Evolutionary conservation across 352 stramenopile genomes (phyloP).

Genomic region (Phytopythium sindhum): DNA sequence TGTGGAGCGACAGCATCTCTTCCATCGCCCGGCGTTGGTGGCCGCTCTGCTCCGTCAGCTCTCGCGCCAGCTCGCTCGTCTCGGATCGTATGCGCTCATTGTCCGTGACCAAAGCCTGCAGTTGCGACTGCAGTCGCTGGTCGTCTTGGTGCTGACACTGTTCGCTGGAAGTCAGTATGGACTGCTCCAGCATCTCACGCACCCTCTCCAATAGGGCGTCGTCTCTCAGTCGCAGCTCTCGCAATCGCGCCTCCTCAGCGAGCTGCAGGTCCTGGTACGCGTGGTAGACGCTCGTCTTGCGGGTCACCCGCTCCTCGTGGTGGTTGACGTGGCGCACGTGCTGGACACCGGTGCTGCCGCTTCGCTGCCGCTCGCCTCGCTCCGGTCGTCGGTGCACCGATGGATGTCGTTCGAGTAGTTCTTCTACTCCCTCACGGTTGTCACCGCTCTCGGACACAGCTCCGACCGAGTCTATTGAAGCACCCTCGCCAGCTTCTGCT

Average conservation of each 20-base stretch:
- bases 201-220: slow-evolving; percentile 37
- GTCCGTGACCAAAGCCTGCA: slow-evolving; percentile 4
- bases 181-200: slow-evolving; percentile 33
- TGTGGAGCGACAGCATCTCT: slow-evolving; percentile 13
- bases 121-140: slow-evolving; percentile 8
- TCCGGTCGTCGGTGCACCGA: background rate
- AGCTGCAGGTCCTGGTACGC: slow-evolving; percentile 41
- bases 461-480: background rate
- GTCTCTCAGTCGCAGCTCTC: slow-evolving; percentile 24
- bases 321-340: background rate
- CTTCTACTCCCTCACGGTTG: background rate
- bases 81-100: slow-evolving; percentile 13
- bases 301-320: slow-evolving; percentile 1
- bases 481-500: background rate
- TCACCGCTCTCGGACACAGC: background rate
- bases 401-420: background rate
- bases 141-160: background rate
- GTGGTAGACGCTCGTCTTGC: slow-evolving; percentile 38
- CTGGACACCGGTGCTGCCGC: background rate
- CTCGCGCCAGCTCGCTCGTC: slow-evolving; percentile 13
- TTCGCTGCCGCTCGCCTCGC: background rate
- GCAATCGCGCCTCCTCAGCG: slow-evolving; percentile 29
- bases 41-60: slow-evolving; percentile 21
- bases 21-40: slow-evolving; percentile 19
- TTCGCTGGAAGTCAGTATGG: slow-evolving; percentile 10